Evolutionary conservation across 495 filamentous ascomycete species (phyloP), one percentile per base, ranked within the genome.

Genomic region (Staphylotrichum longicolle): DNA sequence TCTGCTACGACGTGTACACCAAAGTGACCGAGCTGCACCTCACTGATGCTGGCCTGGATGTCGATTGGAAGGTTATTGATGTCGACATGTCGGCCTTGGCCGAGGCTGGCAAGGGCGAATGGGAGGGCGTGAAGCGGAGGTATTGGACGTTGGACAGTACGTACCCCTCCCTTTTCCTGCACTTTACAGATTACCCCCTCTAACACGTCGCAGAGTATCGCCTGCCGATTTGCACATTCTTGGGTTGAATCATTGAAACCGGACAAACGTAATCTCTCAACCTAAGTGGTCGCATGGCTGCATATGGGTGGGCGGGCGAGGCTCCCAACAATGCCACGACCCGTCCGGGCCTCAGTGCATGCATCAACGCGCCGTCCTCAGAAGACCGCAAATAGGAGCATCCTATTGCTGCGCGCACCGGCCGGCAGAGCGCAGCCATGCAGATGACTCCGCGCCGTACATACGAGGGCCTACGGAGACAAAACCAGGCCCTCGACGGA

Each of bases 1-100:
- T 96, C 54, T 93, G 90, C 72, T 96, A 97, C 69, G 94, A 98
- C 79, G 92, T 98, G 3, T 98, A 98, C 72, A 87, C 86, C 46
- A 93, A 91, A 73, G 91, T 98, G 7, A 84, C 88, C 12, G 94
- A 98, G 77, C 85, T 96, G 80, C 93, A 98, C 77, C 72, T 96
- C 44, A 86, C 89, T 58, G 93, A 97, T 66, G 91, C 91, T 20
- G 95, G 94, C 0, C 86, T 96, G 63, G 94, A 97, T 68, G 85
- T 89, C 6, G 87, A 91, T 53, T 98, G 91, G 90, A 84, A 88
- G 53, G 85, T 87, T 63, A 81, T 96, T 34, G 70, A 81, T 3
- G 88, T 96, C n/a, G 87, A 89, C 48, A 75, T 83, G 68, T 74
- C 76, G 14, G 73, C 70, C 15, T 56, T 83, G 55, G 74, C 67